Base-by-base conservation (phyloP, 768 basidiomycete species). In the Phanerodontia chrysosporium region DNA sequence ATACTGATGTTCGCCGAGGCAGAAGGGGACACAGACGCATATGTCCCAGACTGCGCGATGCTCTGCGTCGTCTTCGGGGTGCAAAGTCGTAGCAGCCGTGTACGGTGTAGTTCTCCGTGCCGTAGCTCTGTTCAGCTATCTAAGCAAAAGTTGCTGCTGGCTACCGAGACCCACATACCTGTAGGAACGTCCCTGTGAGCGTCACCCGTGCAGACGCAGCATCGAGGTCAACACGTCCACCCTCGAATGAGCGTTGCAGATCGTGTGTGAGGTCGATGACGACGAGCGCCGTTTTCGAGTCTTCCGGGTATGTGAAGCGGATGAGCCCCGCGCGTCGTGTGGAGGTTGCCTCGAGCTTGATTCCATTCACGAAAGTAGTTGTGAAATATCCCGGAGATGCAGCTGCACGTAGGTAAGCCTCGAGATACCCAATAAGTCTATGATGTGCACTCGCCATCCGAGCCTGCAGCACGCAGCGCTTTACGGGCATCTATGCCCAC, bases 351-450 rank as follows among this genome's bases (percentile, higher is more conserved):
- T 69, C 66, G 5, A 67, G 30, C 60, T 79, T 72, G 32, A 80
- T 80, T 3, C 70, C 70, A 58, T 80, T 80, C 22, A 72, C 67
- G 51, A 81, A 80, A 0, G 75, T 78, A 3, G 78, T 75, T 5
- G 78, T 77, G 59, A 82, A 82, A 58, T 80, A 80, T 2, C 80
- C 80, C 2, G 80, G 80, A 9, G 65, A 66, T 6, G 80, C 80
- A 49, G 71, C 80, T 80, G 42, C 5, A 25, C 5, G 29, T 10
- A 13, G 28, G 48, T 3, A 9, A 51, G 3, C 22, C 5, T 9
- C 18, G 14, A 3, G n/a, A 25, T 21, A 54, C n/a, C n/a, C n/a
- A n/a, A n/a, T n/a, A n/a, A n/a, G n/a, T n/a, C 1, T 3, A 36
- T 22, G 13, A 6, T 8, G 56, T n/a, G n/a, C n/a, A n/a, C 68